These are phyloP conservation scores for Lodderomyces theae DNA, from an alignment of 1,139 yeast species.

Conservation along the genomic window DNA sequence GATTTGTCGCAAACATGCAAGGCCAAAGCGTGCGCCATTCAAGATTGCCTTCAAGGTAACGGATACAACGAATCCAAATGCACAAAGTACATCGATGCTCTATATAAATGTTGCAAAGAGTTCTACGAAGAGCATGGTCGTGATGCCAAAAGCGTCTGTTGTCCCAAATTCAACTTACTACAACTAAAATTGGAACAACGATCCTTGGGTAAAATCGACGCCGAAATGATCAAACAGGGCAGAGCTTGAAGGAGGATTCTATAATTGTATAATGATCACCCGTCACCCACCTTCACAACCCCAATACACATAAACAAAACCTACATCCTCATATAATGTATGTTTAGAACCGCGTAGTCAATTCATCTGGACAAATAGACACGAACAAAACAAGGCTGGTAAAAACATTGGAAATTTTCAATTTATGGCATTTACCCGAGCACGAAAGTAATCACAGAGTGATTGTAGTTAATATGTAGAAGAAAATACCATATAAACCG, in stretches of 20 bases:
- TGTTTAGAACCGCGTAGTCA: conserved; percentile 73
- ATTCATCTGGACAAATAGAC: conserved; percentile 41
- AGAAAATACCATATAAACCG: conserved; percentile 53
- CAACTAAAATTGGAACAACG: conserved; percentile 59
- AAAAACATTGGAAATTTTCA: conserved; percentile 41
- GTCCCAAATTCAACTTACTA: conserved; percentile 58
- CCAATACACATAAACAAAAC: background rate
- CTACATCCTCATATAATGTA: conserved; percentile 33
- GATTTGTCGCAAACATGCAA: conserved; percentile 50
- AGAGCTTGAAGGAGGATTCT: conserved; percentile 15
- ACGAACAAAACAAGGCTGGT: conserved; percentile 59
- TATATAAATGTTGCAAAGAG: conserved; percentile 59
- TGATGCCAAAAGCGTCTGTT: conserved; percentile 59
- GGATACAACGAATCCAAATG: conserved; percentile 65
- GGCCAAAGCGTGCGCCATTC: conserved; percentile 68
- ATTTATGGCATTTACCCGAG: conserved; percentile 88
- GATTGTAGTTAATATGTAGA: conserved; percentile 49
- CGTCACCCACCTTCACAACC: background rate
- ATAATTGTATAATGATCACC: no score
- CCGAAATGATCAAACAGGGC: conserved; percentile 31
- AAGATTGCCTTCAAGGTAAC: conserved; percentile 54
- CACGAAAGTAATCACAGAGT: conserved; percentile 60
- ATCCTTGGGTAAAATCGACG: conserved; percentile 50
- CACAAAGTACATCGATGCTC: conserved; percentile 52
- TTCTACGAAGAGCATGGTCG: conserved; percentile 54